These are phyloP conservation scores for Aspergillus fructus DNA, from an alignment of 2,329 filamentous ascomycete genomes.

Conservation along the genomic window DNA sequence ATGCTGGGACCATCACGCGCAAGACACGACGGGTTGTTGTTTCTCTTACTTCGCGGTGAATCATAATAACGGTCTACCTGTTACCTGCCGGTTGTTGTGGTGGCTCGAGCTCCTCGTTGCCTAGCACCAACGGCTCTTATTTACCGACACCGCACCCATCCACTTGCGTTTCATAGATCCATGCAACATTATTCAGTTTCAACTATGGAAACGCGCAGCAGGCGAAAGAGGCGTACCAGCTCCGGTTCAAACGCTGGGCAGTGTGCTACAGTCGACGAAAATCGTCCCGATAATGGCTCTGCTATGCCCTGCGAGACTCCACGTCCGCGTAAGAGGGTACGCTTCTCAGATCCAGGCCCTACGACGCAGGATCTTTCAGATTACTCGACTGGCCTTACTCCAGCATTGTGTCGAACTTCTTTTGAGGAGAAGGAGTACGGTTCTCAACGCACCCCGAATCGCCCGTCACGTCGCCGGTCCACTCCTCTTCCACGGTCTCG, in stretches of 20 bases:
- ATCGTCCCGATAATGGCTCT: neutral
- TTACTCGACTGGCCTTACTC: constrained; percentile 46
- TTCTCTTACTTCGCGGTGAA: constrained; percentile 5
- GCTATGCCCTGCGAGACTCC: constrained; percentile 25
- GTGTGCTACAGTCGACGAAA: constrained; percentile 2
- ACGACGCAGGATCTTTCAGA: constrained; percentile 19
- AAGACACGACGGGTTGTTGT: neutral
- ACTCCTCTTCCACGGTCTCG: constrained; percentile 30
- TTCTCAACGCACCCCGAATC: constrained; percentile 29
- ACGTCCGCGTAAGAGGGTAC: constrained; percentile 42
- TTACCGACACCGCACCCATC: neutral
- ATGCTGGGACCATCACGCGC: constrained; percentile 18
- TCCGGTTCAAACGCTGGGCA: constrained; percentile 12
- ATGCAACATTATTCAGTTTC: neutral
- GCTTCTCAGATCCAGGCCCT: constrained; percentile 47
- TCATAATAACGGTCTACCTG: constrained; percentile 12
- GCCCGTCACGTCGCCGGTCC: constrained; percentile 32
- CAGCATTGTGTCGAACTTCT: constrained; percentile 41
- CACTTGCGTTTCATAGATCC: neutral
- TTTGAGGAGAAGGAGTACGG: constrained; percentile 29
- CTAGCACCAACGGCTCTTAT: neutral
- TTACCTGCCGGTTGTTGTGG: neutral
- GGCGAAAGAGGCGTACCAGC: constrained; percentile 29
- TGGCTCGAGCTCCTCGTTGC: constrained; percentile 1
- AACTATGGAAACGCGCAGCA: constrained; percentile 27